These are phyloP conservation scores for Salvia hispanica DNA, from an alignment of 257 asterid genomes.

Conservation along the genomic window DNA sequence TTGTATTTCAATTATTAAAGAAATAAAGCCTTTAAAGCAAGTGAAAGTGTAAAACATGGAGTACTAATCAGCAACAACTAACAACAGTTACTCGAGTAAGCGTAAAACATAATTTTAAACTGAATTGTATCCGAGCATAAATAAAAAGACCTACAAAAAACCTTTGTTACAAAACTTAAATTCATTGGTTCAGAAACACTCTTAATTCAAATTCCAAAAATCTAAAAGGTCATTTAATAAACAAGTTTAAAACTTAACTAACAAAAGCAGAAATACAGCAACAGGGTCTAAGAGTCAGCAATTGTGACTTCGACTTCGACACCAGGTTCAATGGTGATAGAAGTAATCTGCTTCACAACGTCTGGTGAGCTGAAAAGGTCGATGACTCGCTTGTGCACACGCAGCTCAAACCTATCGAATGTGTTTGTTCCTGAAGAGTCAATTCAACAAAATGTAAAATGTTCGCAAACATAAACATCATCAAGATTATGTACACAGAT, in stretches of 20 bases:
- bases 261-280: conserved; percentile 24
- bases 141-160: conserved; percentile 23
- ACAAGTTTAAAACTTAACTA: conserved; percentile 16
- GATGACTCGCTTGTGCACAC: conserved; percentile 65
- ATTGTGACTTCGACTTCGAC: conserved; percentile 67
- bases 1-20: too few species aligned
- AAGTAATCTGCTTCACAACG: conserved; percentile 72
- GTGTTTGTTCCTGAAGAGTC: conserved; percentile 48
- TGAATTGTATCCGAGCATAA: neutral
- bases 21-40: too few species aligned
- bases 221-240: conserved; percentile 30
- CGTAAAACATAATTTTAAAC: neutral
- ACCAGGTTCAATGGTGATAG: conserved; percentile 66
- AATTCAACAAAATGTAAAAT: neutral
- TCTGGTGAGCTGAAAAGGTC: conserved; percentile 67
- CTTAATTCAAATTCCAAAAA: conserved; percentile 22
- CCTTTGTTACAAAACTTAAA: conserved; percentile 26
- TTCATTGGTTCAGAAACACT: conserved; percentile 11
- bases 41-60: too few species aligned
- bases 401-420: conserved; percentile 53
- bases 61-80: too few species aligned
- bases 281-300: conserved; percentile 46
- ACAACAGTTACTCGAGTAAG: too few species aligned
- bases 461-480: neutral
- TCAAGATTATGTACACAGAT: neutral